Percentiles rank a stretch among this genome's conserved stretches.
Conservation (phyloP, 768 basidiomycete genomes). For the Lentinula sp. region DNA sequence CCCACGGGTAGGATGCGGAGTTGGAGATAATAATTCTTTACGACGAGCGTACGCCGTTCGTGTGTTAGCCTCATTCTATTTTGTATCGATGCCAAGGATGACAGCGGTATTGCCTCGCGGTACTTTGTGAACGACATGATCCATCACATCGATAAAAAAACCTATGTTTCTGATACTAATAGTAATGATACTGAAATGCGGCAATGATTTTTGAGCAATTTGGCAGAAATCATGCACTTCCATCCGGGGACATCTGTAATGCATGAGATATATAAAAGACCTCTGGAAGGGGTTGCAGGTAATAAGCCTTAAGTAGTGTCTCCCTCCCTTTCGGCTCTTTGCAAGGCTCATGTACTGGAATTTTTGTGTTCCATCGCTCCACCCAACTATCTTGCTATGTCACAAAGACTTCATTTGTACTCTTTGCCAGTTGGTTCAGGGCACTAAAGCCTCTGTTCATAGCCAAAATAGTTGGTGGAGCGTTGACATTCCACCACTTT, state of each 20-base stretch:
- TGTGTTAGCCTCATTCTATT: neutral
- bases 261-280: neutral
- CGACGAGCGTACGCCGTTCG: neutral
- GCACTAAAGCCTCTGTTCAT: constrained; percentile 43
- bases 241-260: neutral
- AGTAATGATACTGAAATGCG: neutral
- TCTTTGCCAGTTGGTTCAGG: constrained; percentile 27
- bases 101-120: neutral
- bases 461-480: constrained; percentile 48
- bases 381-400: constrained; percentile 27
- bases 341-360: neutral
- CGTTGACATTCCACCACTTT: constrained; percentile 17
- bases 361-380: constrained; percentile 19
- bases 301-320: neutral
- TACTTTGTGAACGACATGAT: too few species aligned
- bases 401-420: constrained; percentile 24
- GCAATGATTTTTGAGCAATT: neutral
- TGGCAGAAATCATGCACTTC: neutral
- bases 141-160: neutral
- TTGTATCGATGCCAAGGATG: neutral
- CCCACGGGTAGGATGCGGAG: too few species aligned
- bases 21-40: too few species aligned
- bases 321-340: neutral
- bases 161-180: neutral
- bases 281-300: neutral